These are phyloP conservation scores for Huntiella bhutanensis DNA, from an alignment of 2,329 filamentous ascomycete genomes.

Conservation along the genomic window DNA sequence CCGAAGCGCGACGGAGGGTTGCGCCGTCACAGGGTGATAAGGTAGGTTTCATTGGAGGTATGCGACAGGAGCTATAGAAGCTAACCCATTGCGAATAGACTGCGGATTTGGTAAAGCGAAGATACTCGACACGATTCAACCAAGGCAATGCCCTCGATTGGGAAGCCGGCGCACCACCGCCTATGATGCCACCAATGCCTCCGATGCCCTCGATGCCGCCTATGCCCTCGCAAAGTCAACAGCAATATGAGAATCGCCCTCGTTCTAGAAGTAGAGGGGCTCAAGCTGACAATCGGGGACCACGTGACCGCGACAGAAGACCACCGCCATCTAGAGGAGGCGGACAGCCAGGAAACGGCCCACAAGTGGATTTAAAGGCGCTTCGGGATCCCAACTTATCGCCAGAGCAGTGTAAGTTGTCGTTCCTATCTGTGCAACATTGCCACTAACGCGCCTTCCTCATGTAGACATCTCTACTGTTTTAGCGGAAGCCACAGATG, in stretches of 20 bases:
- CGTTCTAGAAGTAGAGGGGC: slow-evolving; percentile 9
- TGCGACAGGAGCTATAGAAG: background rate
- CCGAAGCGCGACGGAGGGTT: slow-evolving; percentile 26
- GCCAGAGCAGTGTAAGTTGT: slow-evolving; percentile 53
- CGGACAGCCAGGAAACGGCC: slow-evolving; percentile 27
- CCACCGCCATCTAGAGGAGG: slow-evolving; percentile 33
- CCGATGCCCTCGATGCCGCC: slow-evolving; percentile 7
- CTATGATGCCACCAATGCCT: slow-evolving; percentile 20
- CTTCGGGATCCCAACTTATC: slow-evolving; percentile 62
- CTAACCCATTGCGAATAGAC: slow-evolving; percentile 25
- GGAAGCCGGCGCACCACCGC: slow-evolving; percentile 45
- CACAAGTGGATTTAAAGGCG: slow-evolving; percentile 56
- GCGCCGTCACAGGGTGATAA: slow-evolving; percentile 36
- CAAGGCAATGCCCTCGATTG: slow-evolving; percentile 47
- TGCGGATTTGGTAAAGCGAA: slow-evolving; percentile 73
- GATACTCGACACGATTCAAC: slow-evolving; percentile 88
- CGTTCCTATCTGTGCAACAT: background rate
- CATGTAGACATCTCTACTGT: slow-evolving; percentile 42
- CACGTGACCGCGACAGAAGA: slow-evolving; percentile 22
- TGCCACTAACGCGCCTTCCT: slow-evolving; percentile 1
- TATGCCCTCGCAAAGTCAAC: slow-evolving; percentile 4
- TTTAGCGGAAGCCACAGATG: slow-evolving; percentile 68
- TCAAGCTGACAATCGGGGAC: slow-evolving; percentile 14
- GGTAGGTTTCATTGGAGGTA: slow-evolving; percentile 21
- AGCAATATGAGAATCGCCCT: slow-evolving; percentile 3